phyloP scores from a whole-genome alignment of 1,284 basidiomycete genomes.

The Irpex rosettiformis region DNA sequence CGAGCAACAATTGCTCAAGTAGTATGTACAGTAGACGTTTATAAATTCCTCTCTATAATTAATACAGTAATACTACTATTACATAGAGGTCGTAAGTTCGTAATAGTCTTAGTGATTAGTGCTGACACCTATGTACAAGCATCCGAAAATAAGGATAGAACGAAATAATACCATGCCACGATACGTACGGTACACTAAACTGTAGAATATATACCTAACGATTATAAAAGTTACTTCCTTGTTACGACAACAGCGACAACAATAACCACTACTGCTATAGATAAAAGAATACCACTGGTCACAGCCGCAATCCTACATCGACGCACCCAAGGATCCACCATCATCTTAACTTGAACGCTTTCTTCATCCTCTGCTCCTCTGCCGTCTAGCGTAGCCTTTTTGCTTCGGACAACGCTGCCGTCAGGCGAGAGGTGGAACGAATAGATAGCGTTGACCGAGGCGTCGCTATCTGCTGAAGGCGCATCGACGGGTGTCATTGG shows the following conservation, averaged over 20 bases:
- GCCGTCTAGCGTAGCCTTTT: background rate
- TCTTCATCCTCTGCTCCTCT: background rate
- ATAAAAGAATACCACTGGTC: slow-evolving; percentile 36
- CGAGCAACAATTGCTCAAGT: no score
- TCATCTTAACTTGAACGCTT: background rate
- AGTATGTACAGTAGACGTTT: no score
- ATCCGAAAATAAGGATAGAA: no score
- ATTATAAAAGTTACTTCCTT: background rate
- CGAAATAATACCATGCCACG: no score
- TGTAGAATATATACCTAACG: no score
- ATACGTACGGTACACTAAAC: no score
- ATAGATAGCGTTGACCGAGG: slow-evolving; percentile 4
- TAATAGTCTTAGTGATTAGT: no score
- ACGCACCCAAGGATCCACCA: slow-evolving; percentile 39
- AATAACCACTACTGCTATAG: slow-evolving; percentile 34
- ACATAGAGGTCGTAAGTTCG: no score
- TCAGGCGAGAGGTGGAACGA: background rate
- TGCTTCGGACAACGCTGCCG: background rate
- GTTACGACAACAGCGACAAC: slow-evolving; percentile 28
- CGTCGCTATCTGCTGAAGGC: background rate
- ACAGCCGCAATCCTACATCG: slow-evolving; percentile 45
- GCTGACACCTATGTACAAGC: no score
- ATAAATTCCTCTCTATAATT: no score
- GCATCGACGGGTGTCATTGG: slow-evolving; percentile 10
- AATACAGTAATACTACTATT: no score